Evolutionary conservation across 2,329 filamentous ascomycete species (phyloP).

Genomic region (Aspergillus brasiliensis): DNA sequence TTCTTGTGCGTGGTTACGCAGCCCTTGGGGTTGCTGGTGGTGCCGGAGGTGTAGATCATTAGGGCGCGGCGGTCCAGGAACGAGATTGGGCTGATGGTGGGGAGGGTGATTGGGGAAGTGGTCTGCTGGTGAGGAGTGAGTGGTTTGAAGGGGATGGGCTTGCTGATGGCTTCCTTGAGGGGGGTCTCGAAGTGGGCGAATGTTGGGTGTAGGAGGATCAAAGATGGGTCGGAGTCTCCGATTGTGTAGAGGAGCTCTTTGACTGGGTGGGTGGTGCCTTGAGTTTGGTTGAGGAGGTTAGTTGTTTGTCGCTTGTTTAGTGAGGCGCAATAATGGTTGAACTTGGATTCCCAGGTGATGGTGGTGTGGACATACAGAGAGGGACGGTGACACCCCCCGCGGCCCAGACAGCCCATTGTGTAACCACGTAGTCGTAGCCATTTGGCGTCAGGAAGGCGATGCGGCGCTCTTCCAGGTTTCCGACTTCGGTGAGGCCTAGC

Average conservation of each 20-base stretch:
- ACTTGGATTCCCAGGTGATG: no score
- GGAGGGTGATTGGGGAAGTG: conserved; percentile 30
- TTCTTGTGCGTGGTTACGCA: conserved; percentile 48
- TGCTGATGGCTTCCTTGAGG: conserved; percentile 32
- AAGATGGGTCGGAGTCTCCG: conserved; percentile 44
- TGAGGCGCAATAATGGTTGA: no score
- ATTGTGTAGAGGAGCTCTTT: conserved; percentile 47
- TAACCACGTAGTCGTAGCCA: conserved; percentile 47
- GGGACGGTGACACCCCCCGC: conserved; percentile 48
- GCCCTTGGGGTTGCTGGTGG: conserved; percentile 46
- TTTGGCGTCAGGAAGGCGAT: conserved; percentile 44
- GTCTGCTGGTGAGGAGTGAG: conserved; percentile 24
- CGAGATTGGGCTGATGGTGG: conserved; percentile 34
- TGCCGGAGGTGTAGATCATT: conserved; percentile 49
- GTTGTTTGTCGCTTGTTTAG: no score
- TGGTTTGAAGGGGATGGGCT: conserved; percentile 35
- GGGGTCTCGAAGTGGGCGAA: conserved; percentile 38
- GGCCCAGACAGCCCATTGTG: conserved; percentile 49
- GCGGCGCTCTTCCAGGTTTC: conserved; percentile 41
- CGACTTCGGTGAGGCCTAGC: conserved; percentile 25
- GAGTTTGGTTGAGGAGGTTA: background rate
- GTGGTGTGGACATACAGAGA: conserved; percentile 37
- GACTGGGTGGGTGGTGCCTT: conserved; percentile 45
- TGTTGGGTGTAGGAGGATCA: conserved; percentile 44
- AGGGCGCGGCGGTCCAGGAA: conserved; percentile 37